Evolutionary conservation across 2,329 filamentous ascomycete species (phyloP).

Genomic region (Fusarium verticillioides): DNA sequence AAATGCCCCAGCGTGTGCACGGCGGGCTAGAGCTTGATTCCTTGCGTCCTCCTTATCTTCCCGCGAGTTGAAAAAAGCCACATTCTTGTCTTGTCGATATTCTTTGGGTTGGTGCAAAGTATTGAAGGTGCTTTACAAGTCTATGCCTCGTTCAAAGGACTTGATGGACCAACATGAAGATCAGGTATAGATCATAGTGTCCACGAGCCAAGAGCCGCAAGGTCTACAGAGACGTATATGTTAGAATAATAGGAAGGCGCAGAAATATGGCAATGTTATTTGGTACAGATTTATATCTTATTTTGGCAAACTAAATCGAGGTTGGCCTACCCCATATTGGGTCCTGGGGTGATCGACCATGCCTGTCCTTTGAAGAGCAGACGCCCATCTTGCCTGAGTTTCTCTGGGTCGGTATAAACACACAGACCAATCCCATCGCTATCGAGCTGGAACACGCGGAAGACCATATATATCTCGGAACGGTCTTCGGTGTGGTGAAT

Average conservation of each 20-base stretch:
- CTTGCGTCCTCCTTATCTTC: neutral
- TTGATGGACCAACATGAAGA: neutral
- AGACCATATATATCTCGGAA: neutral
- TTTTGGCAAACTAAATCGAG: neutral
- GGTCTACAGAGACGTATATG: neutral
- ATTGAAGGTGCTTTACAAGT: slow-evolving; percentile 7
- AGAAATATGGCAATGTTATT: accelerated
- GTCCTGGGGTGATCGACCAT: slow-evolving; percentile 26
- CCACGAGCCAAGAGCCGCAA: neutral
- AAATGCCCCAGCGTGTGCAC: too few species aligned
- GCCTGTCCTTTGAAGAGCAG: slow-evolving; percentile 31
- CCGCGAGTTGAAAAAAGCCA: neutral
- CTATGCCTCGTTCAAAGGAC: neutral
- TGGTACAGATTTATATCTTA: accelerated
- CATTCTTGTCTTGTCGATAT: slow-evolving; percentile 2
- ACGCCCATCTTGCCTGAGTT: slow-evolving; percentile 22
- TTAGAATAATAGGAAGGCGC: neutral
- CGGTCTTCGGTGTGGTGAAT: neutral
- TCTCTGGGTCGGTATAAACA: slow-evolving; percentile 32
- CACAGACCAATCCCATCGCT: slow-evolving; percentile 18
- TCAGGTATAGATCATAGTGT: neutral
- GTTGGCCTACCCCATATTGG: neutral
- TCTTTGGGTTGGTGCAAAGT: slow-evolving; percentile 6
- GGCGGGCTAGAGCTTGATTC: neutral
- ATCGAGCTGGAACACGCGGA: slow-evolving; percentile 18